Base-by-base conservation (phyloP, 1,139 yeast genomes). In the Arxiozyma bovina region DNA sequence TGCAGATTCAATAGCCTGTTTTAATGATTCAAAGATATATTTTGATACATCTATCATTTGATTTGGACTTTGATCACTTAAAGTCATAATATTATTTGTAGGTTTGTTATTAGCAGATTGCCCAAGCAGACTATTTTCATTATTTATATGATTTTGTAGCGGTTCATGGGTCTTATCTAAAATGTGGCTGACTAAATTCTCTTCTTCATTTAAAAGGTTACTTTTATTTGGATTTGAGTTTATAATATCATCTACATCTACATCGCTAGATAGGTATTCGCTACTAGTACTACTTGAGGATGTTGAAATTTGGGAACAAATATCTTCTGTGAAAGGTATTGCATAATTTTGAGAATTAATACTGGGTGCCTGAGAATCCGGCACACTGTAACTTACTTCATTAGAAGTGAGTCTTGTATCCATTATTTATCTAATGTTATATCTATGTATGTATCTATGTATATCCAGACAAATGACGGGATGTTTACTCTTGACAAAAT, bases 351-450 rank as follows among this genome's bases (percentile, higher is more conserved):
- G 63, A 2, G 69, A 63, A 30, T 60, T 60, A 15, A 66, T 58
- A 44, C 67, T 64, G 18, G 69, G 66, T 9, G 67, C 62, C 42
- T 60, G 59, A 5, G 66, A 87, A 18, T 72, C 82, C 82, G 96
- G 45, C 21, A 22, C 11, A 20, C 21, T 17, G 12, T 5, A 11
- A n/a, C 22, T 6, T 27, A 27, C 2, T 27, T 27, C 30, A 27
- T 27, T 27, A 8, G 30, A 27, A 27, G 30, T 27, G 11, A 11
- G 11, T 27, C 8, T 11, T 2, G 30, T 27, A 27, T 27, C 8
- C 30, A 27, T 27, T 27, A 27, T 27, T 27, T 5, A 27, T 5
- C 30, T 2, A 27, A 27, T 27, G 30, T 7, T 27, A 8, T 27
- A 7, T 8, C 11, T 27, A 27, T 8, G 8, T 27, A 27, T 27